Evolutionary conservation across 73 alveolate genomes (phyloP).

Genomic region (Breviolum minutum): DNA sequence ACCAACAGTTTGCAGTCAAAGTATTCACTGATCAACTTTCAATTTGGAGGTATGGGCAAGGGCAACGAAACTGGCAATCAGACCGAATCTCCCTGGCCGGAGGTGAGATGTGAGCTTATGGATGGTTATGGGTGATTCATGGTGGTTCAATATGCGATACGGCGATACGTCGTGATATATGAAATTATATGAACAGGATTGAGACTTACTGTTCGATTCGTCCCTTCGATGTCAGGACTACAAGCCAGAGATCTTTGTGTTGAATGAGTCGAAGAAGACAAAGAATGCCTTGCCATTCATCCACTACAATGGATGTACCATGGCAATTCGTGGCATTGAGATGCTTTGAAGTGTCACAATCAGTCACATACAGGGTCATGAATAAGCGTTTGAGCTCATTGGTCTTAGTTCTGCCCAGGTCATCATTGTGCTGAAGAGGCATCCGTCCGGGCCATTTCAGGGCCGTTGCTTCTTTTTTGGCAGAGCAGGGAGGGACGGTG

Average conservation of each 20-base stretch:
- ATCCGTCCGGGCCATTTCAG: too few species aligned
- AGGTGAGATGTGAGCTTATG: background rate
- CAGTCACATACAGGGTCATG: too few species aligned
- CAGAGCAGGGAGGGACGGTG: background rate
- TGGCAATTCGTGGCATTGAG: background rate
- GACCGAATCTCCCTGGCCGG: constrained; percentile 60
- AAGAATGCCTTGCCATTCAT: constrained; percentile 15
- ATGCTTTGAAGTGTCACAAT: too few species aligned
- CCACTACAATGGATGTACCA: constrained; percentile 41
- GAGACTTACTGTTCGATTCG: background rate
- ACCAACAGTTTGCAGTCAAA: background rate
- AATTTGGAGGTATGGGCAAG: constrained; percentile 18
- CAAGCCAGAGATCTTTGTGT: constrained; percentile 8
- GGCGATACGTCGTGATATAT: too few species aligned
- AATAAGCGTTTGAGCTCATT: too few species aligned
- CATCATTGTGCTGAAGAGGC: constrained; percentile 43
- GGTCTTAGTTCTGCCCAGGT: background rate
- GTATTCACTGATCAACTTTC: background rate
- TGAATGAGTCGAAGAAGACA: constrained; percentile 11
- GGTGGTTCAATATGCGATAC: background rate
- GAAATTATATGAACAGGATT: too few species aligned
- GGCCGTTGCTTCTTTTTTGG: background rate
- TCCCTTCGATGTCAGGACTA: background rate
- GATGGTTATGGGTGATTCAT: too few species aligned
- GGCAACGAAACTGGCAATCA: constrained; percentile 15